Evolutionary conservation across 495 filamentous ascomycete genomes (phyloP).

Genomic region (Talaromyces proteolyticus): DNA sequence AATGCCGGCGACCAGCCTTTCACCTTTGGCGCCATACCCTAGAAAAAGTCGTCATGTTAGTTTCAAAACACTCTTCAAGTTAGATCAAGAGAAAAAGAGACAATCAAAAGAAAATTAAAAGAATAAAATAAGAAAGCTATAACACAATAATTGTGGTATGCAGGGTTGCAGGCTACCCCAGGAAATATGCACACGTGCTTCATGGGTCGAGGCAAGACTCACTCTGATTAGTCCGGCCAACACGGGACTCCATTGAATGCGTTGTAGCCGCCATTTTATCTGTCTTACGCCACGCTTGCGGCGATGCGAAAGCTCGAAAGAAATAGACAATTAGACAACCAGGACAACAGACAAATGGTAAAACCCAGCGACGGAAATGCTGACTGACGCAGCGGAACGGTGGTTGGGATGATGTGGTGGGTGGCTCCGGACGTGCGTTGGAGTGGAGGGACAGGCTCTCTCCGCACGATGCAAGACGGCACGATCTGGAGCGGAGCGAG

Average conservation of each 20-base stretch:
- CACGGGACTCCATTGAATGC: conserved; percentile 72
- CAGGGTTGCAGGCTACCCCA: not conserved
- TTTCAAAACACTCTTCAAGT: no score
- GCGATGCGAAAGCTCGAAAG: not conserved
- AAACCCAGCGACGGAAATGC: no score
- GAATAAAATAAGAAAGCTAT: not conserved
- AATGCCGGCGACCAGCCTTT: conserved; percentile 91
- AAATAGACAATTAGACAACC: conserved; percentile 6
- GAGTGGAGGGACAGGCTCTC: no score
- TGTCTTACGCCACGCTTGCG: conserved; percentile 17
- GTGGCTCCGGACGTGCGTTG: no score
- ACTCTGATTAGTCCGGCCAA: conserved; percentile 74
- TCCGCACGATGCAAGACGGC: no score
- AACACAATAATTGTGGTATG: not conserved
- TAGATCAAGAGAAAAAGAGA: no score
- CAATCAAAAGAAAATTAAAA: not conserved
- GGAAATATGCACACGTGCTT: conserved; percentile 14
- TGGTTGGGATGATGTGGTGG: no score
- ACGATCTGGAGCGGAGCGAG: no score
- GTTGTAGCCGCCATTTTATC: conserved; percentile 10
- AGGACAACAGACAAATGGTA: no score
- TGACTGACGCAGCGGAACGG: no score
- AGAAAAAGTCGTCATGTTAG: conserved; percentile 14
- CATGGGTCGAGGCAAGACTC: conserved; percentile 37
- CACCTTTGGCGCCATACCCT: conserved; percentile 91